Base-by-base conservation (phyloP, 768 basidiomycete species). In the Xerocomellus chrysenteron region DNA sequence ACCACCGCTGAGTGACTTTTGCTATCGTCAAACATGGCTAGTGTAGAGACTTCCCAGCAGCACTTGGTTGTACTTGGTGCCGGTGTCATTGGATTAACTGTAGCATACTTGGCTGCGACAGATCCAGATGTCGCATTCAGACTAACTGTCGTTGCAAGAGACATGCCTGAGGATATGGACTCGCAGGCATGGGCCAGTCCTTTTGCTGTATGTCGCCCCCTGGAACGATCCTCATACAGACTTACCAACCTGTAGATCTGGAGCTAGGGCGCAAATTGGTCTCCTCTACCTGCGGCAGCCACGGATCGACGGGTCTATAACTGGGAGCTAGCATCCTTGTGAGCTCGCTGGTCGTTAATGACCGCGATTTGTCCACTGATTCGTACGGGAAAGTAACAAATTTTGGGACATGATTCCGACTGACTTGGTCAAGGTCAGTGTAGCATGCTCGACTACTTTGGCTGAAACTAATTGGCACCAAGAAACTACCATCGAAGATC, bases 181-280 rank as follows among this genome's bases (percentile, higher is more conserved):
- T 80, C 78, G 4, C 77, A 78, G 50, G 76, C 72, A 5, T 81
- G 77, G 69, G 72, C 80, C 10, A 80, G 77, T 52, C 81, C 81
- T n/a, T 81, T 80, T 68, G 79, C 81, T 55, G 79, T 79, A 54
- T 50, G 75, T 66, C 24, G 24, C 45, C 19, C 16, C 41, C 40
- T 32, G 7, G 30, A 6, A 16, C 40, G 19, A 51, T 39, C 16
- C 13, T 16, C 52, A 17, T n/a, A 21, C 28, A 45, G 11, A 2
- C 44, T 43, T 19, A 60, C 33, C 24, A 7, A 19, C 41, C 24
- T 9, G 4, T 21, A 21, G 21, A 21, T 50, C 39, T 19, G 58
- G 21, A 30, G 3, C 5, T 53, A 80, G 79, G 79, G 79, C 26
- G 80, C 78, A 36, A 74, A 76, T 56, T 81, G 80, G 80, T 72